A percentile compares a stretch with the other conserved stretches of the same genome.
Conservation (phyloP, 495 filamentous ascomycete genomes). For the Xanthoparmelia taractica region DNA sequence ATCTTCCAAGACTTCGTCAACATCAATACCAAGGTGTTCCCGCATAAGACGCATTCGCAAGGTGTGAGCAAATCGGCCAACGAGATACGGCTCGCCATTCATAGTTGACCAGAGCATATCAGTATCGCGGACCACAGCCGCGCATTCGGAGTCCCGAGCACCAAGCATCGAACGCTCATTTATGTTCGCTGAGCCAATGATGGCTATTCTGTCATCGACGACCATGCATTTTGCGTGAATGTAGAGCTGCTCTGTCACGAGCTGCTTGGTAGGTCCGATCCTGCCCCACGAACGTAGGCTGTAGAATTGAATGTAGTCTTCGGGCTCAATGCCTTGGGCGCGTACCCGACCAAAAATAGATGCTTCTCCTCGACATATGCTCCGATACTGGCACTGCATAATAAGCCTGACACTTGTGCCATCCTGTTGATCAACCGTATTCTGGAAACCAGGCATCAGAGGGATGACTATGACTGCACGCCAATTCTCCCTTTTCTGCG, state of each 20-base stretch:
- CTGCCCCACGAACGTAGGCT: conserved; percentile 88
- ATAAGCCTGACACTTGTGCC: conserved; percentile 91
- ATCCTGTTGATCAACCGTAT: conserved; percentile 86
- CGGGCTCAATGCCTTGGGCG: conserved; percentile 80
- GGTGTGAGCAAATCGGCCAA: conserved; percentile 87
- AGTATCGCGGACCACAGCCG: conserved; percentile 84
- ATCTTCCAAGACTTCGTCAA: conserved; percentile 82
- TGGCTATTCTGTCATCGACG: conserved; percentile 85
- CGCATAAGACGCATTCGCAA: conserved; percentile 91
- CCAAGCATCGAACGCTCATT: conserved; percentile 97
- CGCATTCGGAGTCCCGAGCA: conserved; percentile 83
- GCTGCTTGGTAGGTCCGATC: conserved; percentile 69
- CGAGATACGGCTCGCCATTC: conserved; percentile 78
- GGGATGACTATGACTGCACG: conserved; percentile 90
- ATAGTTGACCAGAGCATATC: conserved; percentile 91
- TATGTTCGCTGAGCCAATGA: conserved; percentile 98
- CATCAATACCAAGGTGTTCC: conserved; percentile 91
- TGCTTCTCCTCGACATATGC: conserved; percentile 87
- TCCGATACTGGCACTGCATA: conserved; percentile 96
- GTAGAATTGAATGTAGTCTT: conserved; percentile 95
- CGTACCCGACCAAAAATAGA: conserved; percentile 86
- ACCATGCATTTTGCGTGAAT: conserved; percentile 98
- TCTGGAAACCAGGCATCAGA: conserved; percentile 96
- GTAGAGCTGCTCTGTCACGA: conserved; percentile 95
- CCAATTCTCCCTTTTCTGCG: conserved; percentile 82